Evolutionary conservation across 495 filamentous ascomycete genomes (phyloP), one percentile per base, ranked within the genome.

Genomic region (Achaetomiella virescens): DNA sequence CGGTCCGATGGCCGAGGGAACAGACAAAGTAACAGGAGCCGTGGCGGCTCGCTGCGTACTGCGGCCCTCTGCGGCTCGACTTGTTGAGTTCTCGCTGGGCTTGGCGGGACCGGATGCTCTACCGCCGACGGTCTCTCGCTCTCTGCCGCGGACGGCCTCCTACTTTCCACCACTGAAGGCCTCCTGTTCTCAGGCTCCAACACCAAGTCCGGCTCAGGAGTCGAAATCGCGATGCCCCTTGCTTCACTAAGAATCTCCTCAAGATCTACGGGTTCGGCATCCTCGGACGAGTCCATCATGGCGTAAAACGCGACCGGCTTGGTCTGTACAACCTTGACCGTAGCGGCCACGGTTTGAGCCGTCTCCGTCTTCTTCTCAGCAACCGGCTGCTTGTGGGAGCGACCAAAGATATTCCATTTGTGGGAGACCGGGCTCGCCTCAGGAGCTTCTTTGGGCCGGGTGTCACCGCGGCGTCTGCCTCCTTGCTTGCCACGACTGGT

Each of bases 331-430:
- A 72, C 62, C 52, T 75, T 65, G 20, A 78, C 75, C 14, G 73
- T 61, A 2, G 76, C 70, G 2, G 75, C 61, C 21, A 77, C 70
- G 31, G 71, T 69, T 36, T 69, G 68, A 25, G 71, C 53, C 3
- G 74, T 65, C 12, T 75, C 64, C 18, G 60, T 52, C 56, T 72
- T 69, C 54, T 73, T 62, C 33, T 66, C 67, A 11, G 61, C 63
- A 11, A 64, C 64, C 55, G 80, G 74, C 15, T 85, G 78, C 21
- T 72, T 77, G 21, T 86, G 81, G 1, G 82, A 82, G 58, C 84
- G 80, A 54, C 90, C 84, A 61, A 95, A 95, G 58, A 95, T 81
- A 62, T 89, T 91, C 90, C 90, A 95, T 61, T 84, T 87, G 52
- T 79, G 73, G 31, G 77, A 61, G 79, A 75, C 71, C 83, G 71